Base-by-base conservation (phyloP, 2,329 filamentous ascomycete species). In the Stachybotrys chartarum region DNA sequence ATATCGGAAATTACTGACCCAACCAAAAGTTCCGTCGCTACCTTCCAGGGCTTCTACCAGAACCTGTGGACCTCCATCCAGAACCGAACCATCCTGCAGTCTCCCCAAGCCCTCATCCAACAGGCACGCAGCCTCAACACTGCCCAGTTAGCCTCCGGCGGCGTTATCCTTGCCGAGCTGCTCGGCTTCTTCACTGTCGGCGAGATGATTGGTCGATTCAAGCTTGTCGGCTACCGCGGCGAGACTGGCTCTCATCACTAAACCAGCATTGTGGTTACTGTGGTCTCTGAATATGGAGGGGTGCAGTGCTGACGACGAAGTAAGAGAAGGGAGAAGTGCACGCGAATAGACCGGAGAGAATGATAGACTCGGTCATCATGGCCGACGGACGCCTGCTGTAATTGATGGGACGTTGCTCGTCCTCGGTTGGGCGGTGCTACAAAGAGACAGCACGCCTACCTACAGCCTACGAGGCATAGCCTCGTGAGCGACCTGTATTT, bases 121-220 rank as follows among this genome's bases (percentile, higher is more conserved):
- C 72, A 72, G 62, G 69, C 89, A 68, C 85, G 89, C 70, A 88
- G 85, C 76, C 66, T 94, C 66, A 87, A 84, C 73, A 78, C 76
- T 62, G 80, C 84, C 64, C 87, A 96, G 74, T 71, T 93, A 64
- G 81, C 82, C 55, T 75, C 87, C 54, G 87, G 82, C 58, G 90
- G 88, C 64, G 88, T 99, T 57, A 78, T 97, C 59, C 75, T 81
- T 51, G 92, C 92, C 55, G 93, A 99, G 78, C 82, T 91, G 52
- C 76, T 99, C 63, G 94, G 94, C 59, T 99, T 99, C 84, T 99
- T 97, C 83, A 95, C 92, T 59, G 84, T 97, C 55, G 94, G 94
- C 62, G 92, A 97, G 82, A 97, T 99, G 74, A 86, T 99, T 67
- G 94, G 94, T 67, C 84, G 92, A 69, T 85, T 94, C 78, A 97